Conservation (phyloP, 2,329 filamentous ascomycete species). For the Exophiala sp. region DNA sequence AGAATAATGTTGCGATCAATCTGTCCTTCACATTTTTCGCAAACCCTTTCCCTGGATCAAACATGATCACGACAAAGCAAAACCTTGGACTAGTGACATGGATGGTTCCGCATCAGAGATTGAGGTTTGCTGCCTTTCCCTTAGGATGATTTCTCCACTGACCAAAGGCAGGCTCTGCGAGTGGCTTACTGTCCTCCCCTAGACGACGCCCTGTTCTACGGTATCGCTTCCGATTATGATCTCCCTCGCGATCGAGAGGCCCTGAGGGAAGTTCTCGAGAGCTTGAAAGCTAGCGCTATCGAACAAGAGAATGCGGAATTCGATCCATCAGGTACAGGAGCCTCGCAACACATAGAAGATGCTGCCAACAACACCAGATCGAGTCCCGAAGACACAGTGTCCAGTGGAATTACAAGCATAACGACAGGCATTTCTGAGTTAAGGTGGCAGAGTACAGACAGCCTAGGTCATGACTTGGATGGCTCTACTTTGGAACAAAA, state of each 20-base stretch:
- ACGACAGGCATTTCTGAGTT: constrained; percentile 27
- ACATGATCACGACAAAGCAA: constrained; percentile 9
- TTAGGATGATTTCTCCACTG: constrained; percentile 1
- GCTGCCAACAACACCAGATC: constrained; percentile 31
- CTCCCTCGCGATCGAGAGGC: constrained; percentile 47
- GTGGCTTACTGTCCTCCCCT: constrained; percentile 67
- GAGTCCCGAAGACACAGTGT: constrained; percentile 15
- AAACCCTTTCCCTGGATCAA: background rate
- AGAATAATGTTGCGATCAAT: background rate
- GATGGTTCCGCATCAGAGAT: constrained; percentile 9
- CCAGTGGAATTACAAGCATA: constrained; percentile 24
- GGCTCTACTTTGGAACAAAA: constrained; percentile 51
- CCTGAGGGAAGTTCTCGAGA: constrained; percentile 57
- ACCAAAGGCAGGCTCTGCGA: constrained; percentile 31
- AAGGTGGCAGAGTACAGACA: constrained; percentile 27
- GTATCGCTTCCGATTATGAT: constrained; percentile 70
- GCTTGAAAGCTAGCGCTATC: constrained; percentile 57
- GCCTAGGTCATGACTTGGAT: constrained; percentile 15
- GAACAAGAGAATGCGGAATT: constrained; percentile 51
- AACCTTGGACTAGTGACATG: constrained; percentile 7
- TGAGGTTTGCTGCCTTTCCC: constrained; percentile 2
- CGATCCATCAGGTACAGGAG: constrained; percentile 26
- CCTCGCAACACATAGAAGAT: constrained; percentile 31
- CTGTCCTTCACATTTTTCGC: background rate
- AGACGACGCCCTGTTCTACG: constrained; percentile 70